These are phyloP conservation scores for Stropharia rugosoannulata DNA, from an alignment of 768 basidiomycete species.

Conservation along the genomic window DNA sequence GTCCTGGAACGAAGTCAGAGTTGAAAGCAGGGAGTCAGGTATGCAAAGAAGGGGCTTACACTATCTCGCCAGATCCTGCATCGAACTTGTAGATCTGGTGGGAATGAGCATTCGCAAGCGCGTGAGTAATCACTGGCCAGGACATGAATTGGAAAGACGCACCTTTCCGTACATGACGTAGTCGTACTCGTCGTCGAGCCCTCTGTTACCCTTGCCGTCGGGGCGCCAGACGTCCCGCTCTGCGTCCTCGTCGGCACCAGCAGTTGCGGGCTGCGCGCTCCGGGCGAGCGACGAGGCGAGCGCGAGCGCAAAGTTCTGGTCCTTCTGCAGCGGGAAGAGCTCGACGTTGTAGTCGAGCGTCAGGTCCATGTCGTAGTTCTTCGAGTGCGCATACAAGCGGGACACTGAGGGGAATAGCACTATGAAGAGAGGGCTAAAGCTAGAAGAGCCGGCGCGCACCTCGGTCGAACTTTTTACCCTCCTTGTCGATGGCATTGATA, in stretches of 20 bases:
- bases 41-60: constrained; percentile 48
- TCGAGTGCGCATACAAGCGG: constrained; percentile 83
- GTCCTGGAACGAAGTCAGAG: constrained; percentile 52
- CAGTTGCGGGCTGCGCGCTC: constrained; percentile 43
- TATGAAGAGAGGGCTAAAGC: constrained; percentile 10
- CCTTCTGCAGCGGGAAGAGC: constrained; percentile 70
- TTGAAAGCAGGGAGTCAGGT: constrained; percentile 4
- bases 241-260: constrained; percentile 53
- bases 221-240: constrained; percentile 83
- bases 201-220: constrained; percentile 74
- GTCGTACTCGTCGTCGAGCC: constrained; percentile 93
- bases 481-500: constrained; percentile 80
- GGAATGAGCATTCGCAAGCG: no score
- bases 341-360: constrained; percentile 95
- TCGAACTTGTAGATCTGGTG: constrained; percentile 95
- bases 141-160: constrained; percentile 14
- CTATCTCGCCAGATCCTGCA: constrained; percentile 76
- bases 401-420: constrained; percentile 59
- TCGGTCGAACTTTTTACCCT: constrained; percentile 97
- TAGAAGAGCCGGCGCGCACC: constrained; percentile 45
- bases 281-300: constrained; percentile 79
- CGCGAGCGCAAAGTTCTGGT: constrained; percentile 80
- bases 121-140: background rate
- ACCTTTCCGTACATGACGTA: constrained; percentile 99
- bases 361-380: constrained; percentile 90